Evolutionary conservation across 1,139 yeast genomes (phyloP), one percentile per base, ranked within the genome.

Genomic region (Hyphopichia fennica): DNA sequence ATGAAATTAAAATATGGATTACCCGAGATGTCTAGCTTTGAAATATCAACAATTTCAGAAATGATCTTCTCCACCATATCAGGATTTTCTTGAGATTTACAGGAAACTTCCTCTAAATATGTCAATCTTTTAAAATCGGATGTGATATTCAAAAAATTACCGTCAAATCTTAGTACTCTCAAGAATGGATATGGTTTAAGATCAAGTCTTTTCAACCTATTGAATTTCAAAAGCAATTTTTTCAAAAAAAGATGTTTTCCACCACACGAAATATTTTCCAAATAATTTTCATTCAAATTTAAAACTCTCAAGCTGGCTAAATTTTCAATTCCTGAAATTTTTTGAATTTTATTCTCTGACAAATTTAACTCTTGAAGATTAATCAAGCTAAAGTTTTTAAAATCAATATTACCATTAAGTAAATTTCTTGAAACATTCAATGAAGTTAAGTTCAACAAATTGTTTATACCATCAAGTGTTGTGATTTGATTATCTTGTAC

Each of bases 141-240:
- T 2, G 69, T 38, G 3, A 49, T 42, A 4, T 46, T 47, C n/a
- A 75, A 50, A 3, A 56, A 42, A 45, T 73, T 75, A 8, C 80
- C 75, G 52, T 79, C 83, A 23, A 77, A 51, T 41, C 79, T 63
- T 32, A 80, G 56, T 4, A 69, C 72, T 37, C 81, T 60, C 45
- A 79, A 61, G 28, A 50, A 58, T 1, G 77, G 76, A 44, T 65
- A 71, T 9, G 50, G 43, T 2, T 48, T 48, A 9, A 77, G 49
- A 39, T 72, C 64, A 14, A 79, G 49, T 2, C 39, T 40, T 15
- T 44, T 45, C 28, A 79, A 50, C 3, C 56, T 53, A 50, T 79
- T 79, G 44, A 65, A 63, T 45, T 70, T 75, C 27, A 79, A 42
- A 20, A 66, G 52, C 25, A 80, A 53, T 50, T 78, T 77, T 51